A percentile compares a stretch with the other conserved stretches of the same genome.
phyloP scores from a whole-genome alignment of 148 eudicot genomes.

The Spergularia marina region DNA sequence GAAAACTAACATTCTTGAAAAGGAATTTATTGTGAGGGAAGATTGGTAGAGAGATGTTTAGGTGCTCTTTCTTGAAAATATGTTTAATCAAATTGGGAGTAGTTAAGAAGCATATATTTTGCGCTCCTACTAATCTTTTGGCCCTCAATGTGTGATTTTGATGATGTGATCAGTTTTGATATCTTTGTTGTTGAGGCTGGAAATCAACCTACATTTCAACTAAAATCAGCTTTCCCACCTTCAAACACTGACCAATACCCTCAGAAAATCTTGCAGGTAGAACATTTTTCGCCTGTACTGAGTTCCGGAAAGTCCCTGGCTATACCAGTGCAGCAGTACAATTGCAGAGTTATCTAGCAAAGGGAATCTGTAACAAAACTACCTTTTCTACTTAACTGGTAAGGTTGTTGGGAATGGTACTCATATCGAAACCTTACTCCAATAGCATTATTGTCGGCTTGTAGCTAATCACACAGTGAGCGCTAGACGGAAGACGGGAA shows the following conservation, averaged over 20 bases:
- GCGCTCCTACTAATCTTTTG: constrained; percentile 18
- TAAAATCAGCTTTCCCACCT: background rate
- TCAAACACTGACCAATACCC: background rate
- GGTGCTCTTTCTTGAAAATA: constrained; percentile 27
- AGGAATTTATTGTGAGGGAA: constrained; percentile 21
- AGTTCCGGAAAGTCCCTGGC: too few relatives aligned
- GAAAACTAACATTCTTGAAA: constrained; percentile 18
- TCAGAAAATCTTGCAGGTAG: too few relatives aligned
- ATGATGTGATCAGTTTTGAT: constrained; percentile 11
- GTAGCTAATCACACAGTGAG: too few relatives aligned
- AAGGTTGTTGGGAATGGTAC: too few relatives aligned
- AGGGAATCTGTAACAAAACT: too few relatives aligned
- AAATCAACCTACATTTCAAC: background rate
- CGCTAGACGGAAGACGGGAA: background rate
- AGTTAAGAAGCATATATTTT: constrained; percentile 45
- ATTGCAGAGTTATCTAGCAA: too few relatives aligned
- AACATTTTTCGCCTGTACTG: too few relatives aligned
- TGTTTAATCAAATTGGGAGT: constrained; percentile 25
- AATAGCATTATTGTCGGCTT: too few relatives aligned
- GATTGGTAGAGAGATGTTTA: constrained; percentile 16
- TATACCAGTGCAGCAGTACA: too few relatives aligned
- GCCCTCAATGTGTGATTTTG: constrained; percentile 15
- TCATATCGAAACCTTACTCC: too few relatives aligned
- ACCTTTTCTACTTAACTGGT: too few relatives aligned
- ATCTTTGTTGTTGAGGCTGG: constrained; percentile 8